These are phyloP conservation scores for Tricholoma saponaceum DNA, from an alignment of 768 basidiomycete genomes.

Conservation along the genomic window DNA sequence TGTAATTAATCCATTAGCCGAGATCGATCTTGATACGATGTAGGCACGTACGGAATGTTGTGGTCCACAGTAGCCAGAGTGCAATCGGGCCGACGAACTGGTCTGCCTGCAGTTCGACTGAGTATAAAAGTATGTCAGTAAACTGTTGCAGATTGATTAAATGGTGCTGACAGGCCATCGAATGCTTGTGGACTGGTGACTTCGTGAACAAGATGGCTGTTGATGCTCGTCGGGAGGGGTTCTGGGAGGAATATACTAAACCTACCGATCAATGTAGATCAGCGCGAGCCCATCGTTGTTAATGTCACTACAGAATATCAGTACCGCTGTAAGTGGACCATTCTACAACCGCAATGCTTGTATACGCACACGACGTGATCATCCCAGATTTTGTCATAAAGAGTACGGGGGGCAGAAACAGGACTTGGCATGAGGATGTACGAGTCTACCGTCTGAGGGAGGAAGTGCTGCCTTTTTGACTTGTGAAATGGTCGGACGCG, in stretches of 20 bases:
- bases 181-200: slow-evolving; percentile 95
- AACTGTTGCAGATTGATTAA: not conserved
- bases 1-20: slow-evolving; percentile 22
- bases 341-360: not conserved
- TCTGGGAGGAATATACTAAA: not conserved
- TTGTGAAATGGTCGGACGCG: too few relatives aligned
- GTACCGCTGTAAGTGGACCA: slow-evolving; percentile 5
- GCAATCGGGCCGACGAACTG: slow-evolving; percentile 82
- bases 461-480: too few relatives aligned
- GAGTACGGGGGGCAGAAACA: slow-evolving; percentile 64
- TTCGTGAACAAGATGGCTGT: slow-evolving; percentile 73
- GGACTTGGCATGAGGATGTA: slow-evolving; percentile 34
- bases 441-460: too few relatives aligned
- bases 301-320: slow-evolving; percentile 44
- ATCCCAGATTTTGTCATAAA: slow-evolving; percentile 98
- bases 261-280: slow-evolving; percentile 79
- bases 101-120: slow-evolving; percentile 70
- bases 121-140: slow-evolving; percentile 11
- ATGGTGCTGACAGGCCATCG: slow-evolving; percentile 65
- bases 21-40: not conserved
- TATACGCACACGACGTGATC: slow-evolving; percentile 84
- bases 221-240: not conserved
- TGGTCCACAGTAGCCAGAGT: slow-evolving; percentile 89
- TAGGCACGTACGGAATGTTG: slow-evolving; percentile 71
- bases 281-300: slow-evolving; percentile 76